Base-by-base conservation (phyloP, 2,329 filamentous ascomycete species). In the Neophaeococcomyces aloes region DNA sequence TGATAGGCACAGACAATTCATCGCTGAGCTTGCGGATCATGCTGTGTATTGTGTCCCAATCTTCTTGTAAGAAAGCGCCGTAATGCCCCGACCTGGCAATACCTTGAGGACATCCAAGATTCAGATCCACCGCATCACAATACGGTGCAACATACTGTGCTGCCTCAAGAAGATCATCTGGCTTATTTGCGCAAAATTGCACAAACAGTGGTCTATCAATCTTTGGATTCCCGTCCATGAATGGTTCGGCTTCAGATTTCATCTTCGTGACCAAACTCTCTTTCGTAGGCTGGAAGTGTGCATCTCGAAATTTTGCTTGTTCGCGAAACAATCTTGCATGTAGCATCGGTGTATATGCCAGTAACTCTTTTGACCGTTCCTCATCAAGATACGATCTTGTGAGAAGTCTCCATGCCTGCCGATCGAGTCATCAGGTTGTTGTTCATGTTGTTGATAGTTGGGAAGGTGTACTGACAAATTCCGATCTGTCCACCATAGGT, bases 401-500 rank as follows among this genome's bases (percentile, higher is more conserved):
- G 53, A 98, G 80, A 74, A 95, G 81, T 56, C 91, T 84, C 91
- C 91, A 98, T 56, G 89, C 91, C 88, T 94, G 52, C 23, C 27
- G 29, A 46, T 48, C 11, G 44, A 48, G 50, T 50, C 38, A 40
- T 38, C 49, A 50, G 39, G 18, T 45, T 39, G 14, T 42, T 36
- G 34, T 25, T 42, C 17, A 13, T 34, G 27, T 3, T 13, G 6
- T n/a, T 15, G 13, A 31, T 31, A 31, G 25, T 15, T 29, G 29
- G 23, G 19, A 34, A 17, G 36, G 38, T 37, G 41, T 37, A 70
- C 81, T 53, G 70, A 94, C 88, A 69, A 96, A 95, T 69, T 98
- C 91, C 25, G 87, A 95, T 63, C 95, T 86, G 59, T 98, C 89
- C 17, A 98, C 91, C 91, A 98, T 98, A 29, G 91, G 91, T 27